Conservation (phyloP, 1,139 yeast species). For the Candida sp. region DNA sequence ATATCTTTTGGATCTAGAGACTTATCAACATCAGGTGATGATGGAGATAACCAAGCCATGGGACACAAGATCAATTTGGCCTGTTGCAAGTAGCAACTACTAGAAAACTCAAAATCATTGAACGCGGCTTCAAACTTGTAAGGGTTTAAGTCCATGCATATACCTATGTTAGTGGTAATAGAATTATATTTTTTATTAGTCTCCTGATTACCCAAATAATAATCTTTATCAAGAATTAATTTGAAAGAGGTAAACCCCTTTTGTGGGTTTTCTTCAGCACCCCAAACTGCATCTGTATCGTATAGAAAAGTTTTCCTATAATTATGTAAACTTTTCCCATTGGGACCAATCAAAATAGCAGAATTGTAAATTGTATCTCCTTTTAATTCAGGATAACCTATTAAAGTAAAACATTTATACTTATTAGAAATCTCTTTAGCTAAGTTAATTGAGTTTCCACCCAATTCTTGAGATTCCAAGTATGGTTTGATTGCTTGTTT, state of each 20-base stretch:
- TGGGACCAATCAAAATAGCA: constrained; percentile 59
- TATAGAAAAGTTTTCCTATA: constrained; percentile 79
- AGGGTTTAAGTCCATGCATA: constrained; percentile 96
- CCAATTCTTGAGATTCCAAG: constrained; percentile 39
- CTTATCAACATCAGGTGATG: constrained; percentile 38
- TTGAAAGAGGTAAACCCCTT: constrained; percentile 44
- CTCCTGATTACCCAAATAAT: constrained; percentile 11
- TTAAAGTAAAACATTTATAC: constrained; percentile 63
- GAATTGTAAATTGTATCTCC: constrained; percentile 57
- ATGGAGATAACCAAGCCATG: constrained; percentile 81
- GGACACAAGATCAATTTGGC: constrained; percentile 68
- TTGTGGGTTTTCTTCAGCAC: constrained; percentile 65
- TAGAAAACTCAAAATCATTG: constrained; percentile 67
- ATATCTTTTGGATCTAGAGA: background rate
- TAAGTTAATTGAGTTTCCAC: constrained; percentile 50
- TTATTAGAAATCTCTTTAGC: constrained; percentile 52
- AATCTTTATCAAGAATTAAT: constrained; percentile 28
- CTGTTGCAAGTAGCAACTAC: constrained; percentile 43
- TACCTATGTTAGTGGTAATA: constrained; percentile 61
- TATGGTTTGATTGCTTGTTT: constrained; percentile 56
- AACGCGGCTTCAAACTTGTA: constrained; percentile 82
- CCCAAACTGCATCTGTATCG: constrained; percentile 81
- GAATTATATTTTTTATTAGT: constrained; percentile 6
- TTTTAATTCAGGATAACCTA: constrained; percentile 75
- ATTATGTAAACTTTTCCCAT: constrained; percentile 58